Evolutionary conservation across 2,329 filamentous ascomycete species (phyloP).

Genomic region (Fusarium chaquense): DNA sequence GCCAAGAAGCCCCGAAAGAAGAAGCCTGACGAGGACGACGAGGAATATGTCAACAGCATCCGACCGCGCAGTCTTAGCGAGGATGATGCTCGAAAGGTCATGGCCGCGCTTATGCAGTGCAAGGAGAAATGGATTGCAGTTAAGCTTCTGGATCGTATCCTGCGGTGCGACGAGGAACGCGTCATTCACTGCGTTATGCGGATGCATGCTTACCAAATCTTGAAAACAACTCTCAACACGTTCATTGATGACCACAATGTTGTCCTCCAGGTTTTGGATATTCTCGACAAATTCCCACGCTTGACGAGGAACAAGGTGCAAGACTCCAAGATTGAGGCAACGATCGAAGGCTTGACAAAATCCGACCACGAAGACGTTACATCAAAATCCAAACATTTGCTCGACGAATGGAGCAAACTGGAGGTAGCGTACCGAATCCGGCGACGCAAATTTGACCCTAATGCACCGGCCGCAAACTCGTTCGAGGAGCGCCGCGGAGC

Average conservation of each 20-base stretch:
- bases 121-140: conserved; percentile 99
- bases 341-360: conserved; percentile 74
- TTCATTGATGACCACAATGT: conserved; percentile 94
- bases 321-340: conserved; percentile 92
- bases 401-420: conserved; percentile 89
- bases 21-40: conserved; percentile 90
- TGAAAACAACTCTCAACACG: conserved; percentile 85
- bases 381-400: conserved; percentile 74
- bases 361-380: conserved; percentile 82
- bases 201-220: conserved; percentile 96
- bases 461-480: conserved; percentile 66
- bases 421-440: conserved; percentile 94
- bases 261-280: conserved; percentile 87
- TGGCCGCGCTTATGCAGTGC: conserved; percentile 96
- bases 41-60: conserved; percentile 93
- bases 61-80: conserved; percentile 84
- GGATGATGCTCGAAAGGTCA: conserved; percentile 89
- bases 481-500: conserved; percentile 71
- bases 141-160: conserved; percentile 90
- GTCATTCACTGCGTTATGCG: conserved; percentile 90
- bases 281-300: conserved; percentile 88
- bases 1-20: conserved; percentile 93
- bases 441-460: conserved; percentile 84
- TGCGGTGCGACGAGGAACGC: conserved; percentile 85
- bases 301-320: conserved; percentile 97